Evolutionary conservation across 257 asterid genomes (phyloP).

Genomic region (Salvia rosmarinus): DNA sequence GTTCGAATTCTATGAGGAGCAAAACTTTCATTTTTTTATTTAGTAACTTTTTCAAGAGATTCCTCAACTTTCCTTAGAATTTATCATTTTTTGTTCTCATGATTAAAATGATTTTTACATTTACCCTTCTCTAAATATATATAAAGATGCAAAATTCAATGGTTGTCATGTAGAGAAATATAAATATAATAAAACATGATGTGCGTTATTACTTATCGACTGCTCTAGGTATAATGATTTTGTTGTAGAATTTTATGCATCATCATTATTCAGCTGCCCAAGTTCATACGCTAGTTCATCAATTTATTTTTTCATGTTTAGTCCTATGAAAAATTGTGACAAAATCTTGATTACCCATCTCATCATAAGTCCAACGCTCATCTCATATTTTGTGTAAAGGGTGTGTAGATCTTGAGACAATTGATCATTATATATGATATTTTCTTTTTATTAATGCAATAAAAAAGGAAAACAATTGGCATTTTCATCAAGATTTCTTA

Average conservation of each 20-base stretch:
- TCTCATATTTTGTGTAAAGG: background rate
- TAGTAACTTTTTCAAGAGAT: no score
- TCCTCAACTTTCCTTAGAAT: no score
- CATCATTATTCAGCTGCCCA: background rate
- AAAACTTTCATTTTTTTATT: no score
- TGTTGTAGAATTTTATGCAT: constrained; percentile 28
- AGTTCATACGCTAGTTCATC: background rate
- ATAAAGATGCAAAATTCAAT: background rate
- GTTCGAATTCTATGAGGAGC: no score
- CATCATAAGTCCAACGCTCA: background rate
- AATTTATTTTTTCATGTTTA: no score
- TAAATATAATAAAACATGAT: constrained; percentile 24
- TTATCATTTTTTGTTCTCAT: no score
- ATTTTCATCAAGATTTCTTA: constrained; percentile 14
- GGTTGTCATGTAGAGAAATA: background rate
- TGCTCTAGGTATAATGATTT: constrained; percentile 29
- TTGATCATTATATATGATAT: constrained; percentile 12
- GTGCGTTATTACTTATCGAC: constrained; percentile 29
- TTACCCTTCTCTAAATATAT: no score
- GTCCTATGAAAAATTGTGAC: background rate
- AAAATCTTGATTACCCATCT: background rate
- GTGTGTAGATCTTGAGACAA: background rate
- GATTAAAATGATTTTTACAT: no score
- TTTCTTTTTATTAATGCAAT: background rate
- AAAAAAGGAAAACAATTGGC: background rate